phyloP scores from a whole-genome alignment of 2,329 filamentous ascomycete species.

The Didymella keratinophila region DNA sequence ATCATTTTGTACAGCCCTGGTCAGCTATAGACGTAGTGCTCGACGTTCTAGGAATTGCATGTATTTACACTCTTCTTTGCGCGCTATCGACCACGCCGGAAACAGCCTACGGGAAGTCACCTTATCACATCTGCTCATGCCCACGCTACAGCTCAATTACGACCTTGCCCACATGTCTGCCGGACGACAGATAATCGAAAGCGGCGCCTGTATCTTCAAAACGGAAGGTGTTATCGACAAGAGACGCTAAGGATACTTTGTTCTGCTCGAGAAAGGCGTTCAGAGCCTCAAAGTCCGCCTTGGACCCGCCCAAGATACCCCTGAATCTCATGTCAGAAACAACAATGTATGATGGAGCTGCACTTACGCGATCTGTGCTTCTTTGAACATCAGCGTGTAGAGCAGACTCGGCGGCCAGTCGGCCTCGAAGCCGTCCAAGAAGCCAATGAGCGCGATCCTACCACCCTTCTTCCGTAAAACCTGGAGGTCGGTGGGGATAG shows the following conservation, averaged over 20 bases:
- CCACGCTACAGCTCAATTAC: background rate
- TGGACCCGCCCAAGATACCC: background rate
- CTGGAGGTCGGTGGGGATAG: background rate
- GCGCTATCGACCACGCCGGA: background rate
- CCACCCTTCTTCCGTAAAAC: background rate
- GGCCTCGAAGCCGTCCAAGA: background rate
- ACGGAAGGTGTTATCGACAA: background rate
- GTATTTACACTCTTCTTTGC: background rate
- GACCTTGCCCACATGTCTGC: background rate
- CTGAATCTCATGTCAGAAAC: background rate
- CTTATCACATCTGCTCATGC: background rate
- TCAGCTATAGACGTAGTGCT: no score
- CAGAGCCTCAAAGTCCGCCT: background rate
- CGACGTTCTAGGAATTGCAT: no score
- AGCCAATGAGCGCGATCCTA: background rate
- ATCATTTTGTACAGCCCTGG: no score
- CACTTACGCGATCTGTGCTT: background rate
- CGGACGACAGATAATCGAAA: background rate
- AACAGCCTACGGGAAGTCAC: background rate
- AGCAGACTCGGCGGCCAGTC: background rate
- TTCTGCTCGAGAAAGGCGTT: background rate
- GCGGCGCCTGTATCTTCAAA: background rate
- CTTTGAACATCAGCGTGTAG: background rate
- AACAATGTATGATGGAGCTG: background rate
- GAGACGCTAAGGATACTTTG: background rate